phyloP scores from a whole-genome alignment of 352 stramenopile genomes.

The Phytophthora boehmeriae region DNA sequence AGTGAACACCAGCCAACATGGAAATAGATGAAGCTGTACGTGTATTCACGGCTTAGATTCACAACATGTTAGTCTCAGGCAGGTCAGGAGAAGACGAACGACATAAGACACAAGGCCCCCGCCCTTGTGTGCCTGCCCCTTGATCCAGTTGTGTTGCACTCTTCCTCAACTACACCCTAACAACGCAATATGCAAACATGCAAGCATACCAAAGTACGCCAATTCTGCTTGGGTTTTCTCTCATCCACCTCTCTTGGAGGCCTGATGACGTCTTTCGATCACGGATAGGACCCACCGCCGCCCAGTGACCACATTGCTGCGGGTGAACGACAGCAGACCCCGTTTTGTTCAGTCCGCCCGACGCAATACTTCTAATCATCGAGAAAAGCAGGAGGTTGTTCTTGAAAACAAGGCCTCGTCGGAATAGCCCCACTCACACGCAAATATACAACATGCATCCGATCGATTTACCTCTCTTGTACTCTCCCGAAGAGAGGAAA shows the following conservation, averaged over 20 bases:
- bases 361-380: slow-evolving; percentile 87
- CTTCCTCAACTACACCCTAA: slow-evolving; percentile 25
- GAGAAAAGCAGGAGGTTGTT: slow-evolving; percentile 52
- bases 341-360: slow-evolving; percentile 87
- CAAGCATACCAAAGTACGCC: slow-evolving; percentile 19
- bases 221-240: slow-evolving; percentile 50
- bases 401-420: slow-evolving; percentile 24
- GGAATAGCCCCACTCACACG: slow-evolving; percentile 34
- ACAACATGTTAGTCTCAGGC: slow-evolving; percentile 15
- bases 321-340: slow-evolving; percentile 41
- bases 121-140: slow-evolving; percentile 24
- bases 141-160: slow-evolving; percentile 31
- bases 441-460: slow-evolving; percentile 27
- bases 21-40: slow-evolving; percentile 12
- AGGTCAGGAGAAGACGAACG: slow-evolving; percentile 7
- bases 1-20: not conserved
- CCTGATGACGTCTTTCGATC: slow-evolving; percentile 78
- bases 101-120: slow-evolving; percentile 25
- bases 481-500: slow-evolving; percentile 14
- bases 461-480: slow-evolving; percentile 2
- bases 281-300: slow-evolving; percentile 44
- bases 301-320: slow-evolving; percentile 76
- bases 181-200: slow-evolving; percentile 16
- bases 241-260: slow-evolving; percentile 64
- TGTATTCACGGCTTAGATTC: slow-evolving; percentile 6